Percentiles rank a stretch among this genome's conserved stretches.
Conservation (phyloP, 805 yeast species). For the Candida dajiaensis region DNA sequence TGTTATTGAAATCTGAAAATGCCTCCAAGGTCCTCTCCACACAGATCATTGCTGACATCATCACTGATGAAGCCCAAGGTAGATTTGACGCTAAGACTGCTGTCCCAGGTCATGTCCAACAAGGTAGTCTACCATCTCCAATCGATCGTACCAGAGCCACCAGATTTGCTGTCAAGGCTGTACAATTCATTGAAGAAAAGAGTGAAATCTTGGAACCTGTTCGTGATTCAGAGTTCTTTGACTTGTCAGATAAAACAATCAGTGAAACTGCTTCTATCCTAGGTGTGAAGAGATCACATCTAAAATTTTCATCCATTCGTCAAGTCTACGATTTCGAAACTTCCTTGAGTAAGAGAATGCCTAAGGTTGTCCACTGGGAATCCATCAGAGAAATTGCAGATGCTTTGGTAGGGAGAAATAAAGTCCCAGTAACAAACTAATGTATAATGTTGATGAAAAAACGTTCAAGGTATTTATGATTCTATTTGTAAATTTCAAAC, state of each 20-base stretch:
- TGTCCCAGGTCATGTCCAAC: conserved; percentile 83
- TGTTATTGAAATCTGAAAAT: conserved; percentile 60
- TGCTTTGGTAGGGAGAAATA: conserved; percentile 68
- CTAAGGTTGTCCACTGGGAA: conserved; percentile 83
- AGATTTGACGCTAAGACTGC: conserved; percentile 76
- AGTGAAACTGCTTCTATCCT: conserved; percentile 68
- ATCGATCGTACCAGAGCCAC: conserved; percentile 74
- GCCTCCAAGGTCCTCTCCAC: conserved; percentile 69
- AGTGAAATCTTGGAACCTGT: conserved; percentile 36
- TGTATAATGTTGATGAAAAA: background rate
- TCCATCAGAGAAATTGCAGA: conserved; percentile 72
- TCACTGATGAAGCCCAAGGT: conserved; percentile 53
- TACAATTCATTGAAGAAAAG: conserved; percentile 56
- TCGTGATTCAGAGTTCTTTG: conserved; percentile 38
- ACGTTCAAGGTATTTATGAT: background rate
- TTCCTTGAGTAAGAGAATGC: conserved; percentile 73
- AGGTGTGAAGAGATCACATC: conserved; percentile 75
- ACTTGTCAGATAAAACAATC: conserved; percentile 31
- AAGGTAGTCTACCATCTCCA: conserved; percentile 73
- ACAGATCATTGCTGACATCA: conserved; percentile 63
- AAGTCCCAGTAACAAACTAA: conserved; percentile 5
- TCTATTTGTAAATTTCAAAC: no score
- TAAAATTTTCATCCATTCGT: conserved; percentile 68
- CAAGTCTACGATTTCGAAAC: conserved; percentile 85
- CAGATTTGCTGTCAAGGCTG: conserved; percentile 63